Percentiles rank a stretch among this genome's conserved stretches.
Conservation (phyloP, 2,329 filamentous ascomycete species). For the Ascochyta lentis region DNA sequence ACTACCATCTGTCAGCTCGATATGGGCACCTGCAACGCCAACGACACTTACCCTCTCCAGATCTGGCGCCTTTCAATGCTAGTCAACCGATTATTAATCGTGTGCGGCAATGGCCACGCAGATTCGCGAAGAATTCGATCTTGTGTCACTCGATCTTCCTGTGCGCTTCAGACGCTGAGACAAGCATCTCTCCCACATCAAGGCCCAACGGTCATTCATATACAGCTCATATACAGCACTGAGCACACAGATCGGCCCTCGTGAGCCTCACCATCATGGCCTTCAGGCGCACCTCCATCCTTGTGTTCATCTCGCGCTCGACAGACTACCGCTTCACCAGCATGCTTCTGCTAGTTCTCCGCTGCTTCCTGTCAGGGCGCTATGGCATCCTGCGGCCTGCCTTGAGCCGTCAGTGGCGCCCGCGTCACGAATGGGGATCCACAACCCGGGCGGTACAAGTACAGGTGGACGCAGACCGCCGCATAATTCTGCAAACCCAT, state of each 20-base stretch:
- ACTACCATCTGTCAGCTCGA: constrained; percentile 12
- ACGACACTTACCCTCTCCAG: constrained; percentile 9
- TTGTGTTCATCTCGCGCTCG: constrained; percentile 37
- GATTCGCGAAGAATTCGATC: constrained; percentile 9
- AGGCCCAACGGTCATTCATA: constrained; percentile 42
- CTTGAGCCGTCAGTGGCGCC: constrained; percentile 45
- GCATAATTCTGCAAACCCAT: constrained; percentile 14
- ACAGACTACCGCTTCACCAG: constrained; percentile 38
- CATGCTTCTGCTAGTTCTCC: constrained; percentile 36
- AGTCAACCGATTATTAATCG: not conserved
- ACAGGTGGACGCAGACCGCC: constrained; percentile 5
- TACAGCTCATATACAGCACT: constrained; percentile 18
- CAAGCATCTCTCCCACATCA: constrained; percentile 24
- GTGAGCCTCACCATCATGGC: constrained; percentile 34
- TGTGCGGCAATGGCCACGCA: not conserved
- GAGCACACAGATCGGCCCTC: constrained; percentile 31
- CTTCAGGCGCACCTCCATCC: constrained; percentile 40
- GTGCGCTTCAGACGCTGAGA: constrained; percentile 27
- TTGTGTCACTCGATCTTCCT: constrained; percentile 32
- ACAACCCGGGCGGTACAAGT: constrained; percentile 20
- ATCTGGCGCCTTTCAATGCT: not conserved
- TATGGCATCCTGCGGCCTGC: constrained; percentile 41
- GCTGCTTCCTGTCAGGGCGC: constrained; percentile 35
- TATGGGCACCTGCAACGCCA: constrained; percentile 9
- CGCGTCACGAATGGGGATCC: constrained; percentile 33